Conservation (phyloP, 2,329 filamentous ascomycete species). For the Chaetomiaceae sp. region DNA sequence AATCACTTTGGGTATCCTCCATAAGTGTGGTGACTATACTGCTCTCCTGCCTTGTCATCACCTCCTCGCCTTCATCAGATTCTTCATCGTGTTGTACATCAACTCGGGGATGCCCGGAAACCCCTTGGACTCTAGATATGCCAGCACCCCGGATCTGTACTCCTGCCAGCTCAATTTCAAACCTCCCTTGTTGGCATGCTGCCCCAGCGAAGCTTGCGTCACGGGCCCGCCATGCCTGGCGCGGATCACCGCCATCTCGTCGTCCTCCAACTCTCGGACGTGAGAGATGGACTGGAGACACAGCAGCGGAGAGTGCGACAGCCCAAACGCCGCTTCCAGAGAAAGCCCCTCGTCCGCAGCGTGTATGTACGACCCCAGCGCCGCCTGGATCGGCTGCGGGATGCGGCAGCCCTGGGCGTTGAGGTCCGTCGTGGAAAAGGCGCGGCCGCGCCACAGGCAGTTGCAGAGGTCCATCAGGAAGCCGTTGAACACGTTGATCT, state of each 20-base stretch:
- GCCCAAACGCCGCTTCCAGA: constrained; percentile 49
- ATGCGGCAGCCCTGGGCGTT: constrained; percentile 55
- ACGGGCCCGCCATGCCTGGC: constrained; percentile 62
- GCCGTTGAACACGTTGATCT: constrained; percentile 70
- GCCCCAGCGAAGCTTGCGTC: constrained; percentile 59
- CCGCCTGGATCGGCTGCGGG: constrained; percentile 39
- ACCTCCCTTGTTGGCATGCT: constrained; percentile 61
- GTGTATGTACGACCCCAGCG: constrained; percentile 45
- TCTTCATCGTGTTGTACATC: constrained; percentile 78
- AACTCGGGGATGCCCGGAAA: constrained; percentile 63
- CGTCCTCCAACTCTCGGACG: constrained; percentile 54
- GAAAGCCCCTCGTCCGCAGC: constrained; percentile 43
- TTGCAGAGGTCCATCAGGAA: constrained; percentile 87
- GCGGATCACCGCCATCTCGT: constrained; percentile 39
- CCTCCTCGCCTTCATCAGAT: constrained; percentile 38
- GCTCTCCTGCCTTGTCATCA: neutral
- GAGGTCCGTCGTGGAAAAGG: constrained; percentile 61
- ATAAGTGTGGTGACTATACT: too few relatives aligned
- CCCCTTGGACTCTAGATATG: constrained; percentile 59
- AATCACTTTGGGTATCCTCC: neutral
- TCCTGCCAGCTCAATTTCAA: constrained; percentile 65
- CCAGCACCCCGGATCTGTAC: constrained; percentile 68
- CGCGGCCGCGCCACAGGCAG: constrained; percentile 70
- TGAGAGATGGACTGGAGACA: constrained; percentile 51
- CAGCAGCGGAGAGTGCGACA: constrained; percentile 55